Evolutionary conservation across 1,284 basidiomycete genomes (phyloP).

Genomic region (Trichosporon sp.): DNA sequence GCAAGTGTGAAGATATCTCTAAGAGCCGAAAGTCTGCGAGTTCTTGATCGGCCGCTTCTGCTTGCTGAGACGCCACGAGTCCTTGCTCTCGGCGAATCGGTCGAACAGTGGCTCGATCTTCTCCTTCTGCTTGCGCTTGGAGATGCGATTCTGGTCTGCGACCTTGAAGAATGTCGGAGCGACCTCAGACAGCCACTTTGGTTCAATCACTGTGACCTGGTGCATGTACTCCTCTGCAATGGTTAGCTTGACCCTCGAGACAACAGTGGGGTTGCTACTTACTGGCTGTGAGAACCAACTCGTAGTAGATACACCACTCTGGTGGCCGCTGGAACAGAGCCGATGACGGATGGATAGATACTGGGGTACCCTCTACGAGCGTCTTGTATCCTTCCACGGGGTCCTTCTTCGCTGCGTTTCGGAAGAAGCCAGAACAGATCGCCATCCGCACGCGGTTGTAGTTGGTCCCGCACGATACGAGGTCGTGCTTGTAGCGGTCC

Average conservation of each 20-base stretch:
- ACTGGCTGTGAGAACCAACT: constrained; percentile 64
- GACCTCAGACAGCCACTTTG: constrained; percentile 97
- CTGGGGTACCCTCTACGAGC: constrained; percentile 91
- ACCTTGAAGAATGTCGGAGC: constrained; percentile 95
- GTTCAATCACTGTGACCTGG: constrained; percentile 89
- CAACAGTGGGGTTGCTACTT: constrained; percentile 34
- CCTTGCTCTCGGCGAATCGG: constrained; percentile 48
- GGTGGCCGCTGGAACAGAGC: constrained; percentile 90
- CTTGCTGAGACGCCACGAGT: constrained; percentile 49
- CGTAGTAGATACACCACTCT: constrained; percentile 72
- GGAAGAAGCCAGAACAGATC: constrained; percentile 95
- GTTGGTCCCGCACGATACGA: constrained; percentile 69
- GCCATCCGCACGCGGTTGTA: constrained; percentile 90
- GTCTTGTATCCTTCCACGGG: constrained; percentile 81
- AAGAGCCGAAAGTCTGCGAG: constrained; percentile 37
- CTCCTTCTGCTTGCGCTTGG: constrained; percentile 93
- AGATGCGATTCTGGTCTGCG: constrained; percentile 91
- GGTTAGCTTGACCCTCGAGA: constrained; percentile 7
- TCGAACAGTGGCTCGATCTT: constrained; percentile 77
- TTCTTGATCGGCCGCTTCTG: constrained; percentile 43
- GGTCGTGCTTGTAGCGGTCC: constrained; percentile 97
- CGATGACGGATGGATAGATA: constrained; percentile 97
- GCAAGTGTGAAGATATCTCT: not conserved
- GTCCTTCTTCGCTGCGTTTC: constrained; percentile 87
- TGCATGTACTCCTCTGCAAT: constrained; percentile 76